Conservation (phyloP, 805 yeast species). For the Helenozyma rhizophorensis region DNA sequence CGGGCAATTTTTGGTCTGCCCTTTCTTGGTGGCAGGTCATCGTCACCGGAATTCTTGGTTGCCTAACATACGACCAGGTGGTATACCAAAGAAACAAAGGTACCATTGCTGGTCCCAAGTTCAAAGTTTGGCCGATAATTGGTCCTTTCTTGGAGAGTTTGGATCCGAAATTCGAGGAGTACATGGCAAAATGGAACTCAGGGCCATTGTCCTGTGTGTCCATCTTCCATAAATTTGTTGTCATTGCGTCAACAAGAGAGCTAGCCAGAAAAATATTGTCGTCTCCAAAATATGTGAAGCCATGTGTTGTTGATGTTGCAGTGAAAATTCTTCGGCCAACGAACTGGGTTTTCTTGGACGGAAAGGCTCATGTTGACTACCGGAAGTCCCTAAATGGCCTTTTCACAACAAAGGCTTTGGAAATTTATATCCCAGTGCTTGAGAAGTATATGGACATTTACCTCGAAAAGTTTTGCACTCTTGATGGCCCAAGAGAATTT, state of each 20-base stretch:
- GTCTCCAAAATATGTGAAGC: conserved; percentile 85
- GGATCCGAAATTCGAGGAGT: conserved; percentile 94
- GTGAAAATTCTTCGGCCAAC: conserved; percentile 88
- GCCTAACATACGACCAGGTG: conserved; percentile 68
- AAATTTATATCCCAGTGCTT: conserved; percentile 77
- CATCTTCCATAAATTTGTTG: conserved; percentile 96
- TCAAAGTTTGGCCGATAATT: conserved; percentile 89
- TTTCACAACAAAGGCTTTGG: conserved; percentile 79
- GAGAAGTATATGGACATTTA: conserved; percentile 83
- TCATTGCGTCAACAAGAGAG: conserved; percentile 29
- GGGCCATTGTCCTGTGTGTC: conserved; percentile 96
- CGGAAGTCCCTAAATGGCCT: conserved; percentile 86
- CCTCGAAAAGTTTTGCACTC: conserved; percentile 61
- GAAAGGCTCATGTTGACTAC: conserved; percentile 92
- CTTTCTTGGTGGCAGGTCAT: conserved; percentile 54
- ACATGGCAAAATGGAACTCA: conserved; percentile 87
- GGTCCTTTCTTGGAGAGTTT: conserved; percentile 94
- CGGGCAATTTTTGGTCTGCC: conserved; percentile 13
- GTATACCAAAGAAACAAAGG: conserved; percentile 80
- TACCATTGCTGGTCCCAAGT: conserved; percentile 81
- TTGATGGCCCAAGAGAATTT: conserved; percentile 64
- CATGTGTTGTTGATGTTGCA: conserved; percentile 98
- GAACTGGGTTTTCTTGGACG: conserved; percentile 97
- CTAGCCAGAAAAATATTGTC: conserved; percentile 16
- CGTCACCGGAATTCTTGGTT: conserved; percentile 42